Evolutionary conservation across 2,329 filamentous ascomycete species (phyloP).

Genomic region (Fusarium papillatum): DNA sequence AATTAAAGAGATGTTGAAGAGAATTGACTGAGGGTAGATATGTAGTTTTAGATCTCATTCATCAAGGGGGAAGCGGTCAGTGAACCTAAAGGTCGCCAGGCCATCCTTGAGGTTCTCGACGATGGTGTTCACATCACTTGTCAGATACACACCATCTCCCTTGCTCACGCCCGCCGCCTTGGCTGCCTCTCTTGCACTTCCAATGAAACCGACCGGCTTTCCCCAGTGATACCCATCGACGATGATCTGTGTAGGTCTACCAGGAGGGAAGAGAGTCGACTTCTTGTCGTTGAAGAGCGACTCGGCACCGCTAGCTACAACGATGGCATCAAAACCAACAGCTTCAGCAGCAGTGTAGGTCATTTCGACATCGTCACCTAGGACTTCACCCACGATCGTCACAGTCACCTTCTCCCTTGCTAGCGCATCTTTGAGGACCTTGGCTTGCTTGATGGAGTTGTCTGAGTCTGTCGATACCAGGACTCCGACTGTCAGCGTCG

Average conservation of each 20-base stretch:
- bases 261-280: conserved; percentile 72
- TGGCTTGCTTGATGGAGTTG: conserved; percentile 62
- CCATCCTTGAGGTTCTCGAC: conserved; percentile 67
- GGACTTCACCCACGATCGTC: conserved; percentile 71
- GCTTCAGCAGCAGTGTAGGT: conserved; percentile 78
- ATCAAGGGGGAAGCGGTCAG: conserved; percentile 74
- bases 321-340: conserved; percentile 71
- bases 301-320: conserved; percentile 69
- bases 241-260: conserved; percentile 74
- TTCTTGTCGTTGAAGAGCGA: conserved; percentile 60
- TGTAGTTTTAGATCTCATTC: conserved; percentile 16
- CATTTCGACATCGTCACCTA: conserved; percentile 66
- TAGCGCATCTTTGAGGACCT: conserved; percentile 63
- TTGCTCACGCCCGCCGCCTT: conserved; percentile 58
- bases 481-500: conserved; percentile 74
- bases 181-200: conserved; percentile 55
- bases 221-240: conserved; percentile 75
- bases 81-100: conserved; percentile 74
- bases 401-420: conserved; percentile 65
- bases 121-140: conserved; percentile 52
- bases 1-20: background rate
- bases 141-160: conserved; percentile 58
- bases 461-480: conserved; percentile 61
- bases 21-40: background rate
- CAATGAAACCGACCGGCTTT: conserved; percentile 76